Evolutionary conservation across 1,284 basidiomycete species (phyloP), one percentile per base, ranked within the genome.

Genomic region (Ceratobasidium sp.): DNA sequence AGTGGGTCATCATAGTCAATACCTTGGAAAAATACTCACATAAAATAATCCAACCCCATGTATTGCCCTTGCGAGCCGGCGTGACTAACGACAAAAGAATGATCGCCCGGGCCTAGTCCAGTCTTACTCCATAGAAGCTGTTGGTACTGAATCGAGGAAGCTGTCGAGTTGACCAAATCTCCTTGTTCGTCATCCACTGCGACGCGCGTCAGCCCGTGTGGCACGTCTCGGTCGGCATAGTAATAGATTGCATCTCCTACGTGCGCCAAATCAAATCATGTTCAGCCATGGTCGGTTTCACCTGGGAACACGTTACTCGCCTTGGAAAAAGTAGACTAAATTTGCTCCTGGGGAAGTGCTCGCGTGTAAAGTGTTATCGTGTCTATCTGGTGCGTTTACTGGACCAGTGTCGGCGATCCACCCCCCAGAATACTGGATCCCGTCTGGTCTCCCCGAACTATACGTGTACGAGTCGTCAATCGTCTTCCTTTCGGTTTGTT

Each of bases 281-380:
- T 17, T 19, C 31, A 48, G 24, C 15, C 27, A 7, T 41, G 22
- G 33, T 7, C 14, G 22, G 14, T 29, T 15, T 14, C 53, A 15
- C 22, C 5, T 56, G 5, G n/a, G 27, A 29, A 0, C 15, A 44
- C n/a, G 33, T 11, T 11, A 41, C 36, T 41, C 36, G 48, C 60
- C 60, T 63, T 63, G 60, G 24, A 63, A 63, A 29, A 63, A 63
- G 45, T 63, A 63, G 44, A 63, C 60, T 6, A 63, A 27, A 29
- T 63, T 63, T n/a, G 60, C 45, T 7, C 19, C 41, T 22, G 60
- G 24, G 27, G 33, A 17, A 29, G 48, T 29, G 14, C 36, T 45
- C 11, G 60, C 48, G 36, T 63, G 60, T 15, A 63, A 24, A 9
- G 60, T 63, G 22, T 45, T 41, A 24, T 63, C 44, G 11, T 48